Evolutionary conservation across 768 basidiomycete genomes (phyloP).

Genomic region (Russula dissimulans): DNA sequence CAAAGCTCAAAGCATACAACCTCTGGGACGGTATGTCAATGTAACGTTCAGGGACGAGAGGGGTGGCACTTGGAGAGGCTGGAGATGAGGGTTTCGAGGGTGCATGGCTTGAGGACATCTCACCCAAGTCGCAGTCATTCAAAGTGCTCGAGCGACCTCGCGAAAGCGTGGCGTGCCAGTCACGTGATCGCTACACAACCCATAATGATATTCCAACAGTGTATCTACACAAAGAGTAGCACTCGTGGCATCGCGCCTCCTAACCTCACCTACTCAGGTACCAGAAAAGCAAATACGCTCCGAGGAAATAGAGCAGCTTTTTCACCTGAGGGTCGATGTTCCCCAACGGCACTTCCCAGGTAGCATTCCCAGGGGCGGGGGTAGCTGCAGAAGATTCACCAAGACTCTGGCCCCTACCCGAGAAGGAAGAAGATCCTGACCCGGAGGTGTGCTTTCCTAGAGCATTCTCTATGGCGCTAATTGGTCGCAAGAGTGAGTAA

Average conservation of each 20-base stretch:
- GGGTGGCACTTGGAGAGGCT: conserved; percentile 17
- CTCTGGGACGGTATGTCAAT: conserved; percentile 73
- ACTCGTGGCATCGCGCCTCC: background rate
- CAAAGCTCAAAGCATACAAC: conserved; percentile 67
- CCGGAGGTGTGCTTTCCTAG: conserved; percentile 43
- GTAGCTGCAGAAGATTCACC: conserved; percentile 37
- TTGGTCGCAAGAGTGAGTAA: background rate
- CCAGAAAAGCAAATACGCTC: conserved; percentile 53
- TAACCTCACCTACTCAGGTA: conserved; percentile 24
- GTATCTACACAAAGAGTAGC: background rate
- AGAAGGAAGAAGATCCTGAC: conserved; percentile 39
- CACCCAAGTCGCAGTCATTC: background rate
- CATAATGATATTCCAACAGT: too few species aligned
- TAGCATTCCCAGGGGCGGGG: conserved; percentile 28
- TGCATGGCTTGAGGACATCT: conserved; percentile 5
- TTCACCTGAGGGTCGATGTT: conserved; percentile 61
- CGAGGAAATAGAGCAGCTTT: conserved; percentile 51
- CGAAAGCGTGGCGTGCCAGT: background rate
- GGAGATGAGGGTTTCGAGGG: conserved; percentile 1
- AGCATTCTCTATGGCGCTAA: conserved; percentile 52
- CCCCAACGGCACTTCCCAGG: conserved; percentile 30
- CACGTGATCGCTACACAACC: conserved; percentile 1
- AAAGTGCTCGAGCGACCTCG: too few species aligned
- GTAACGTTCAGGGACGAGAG: conserved; percentile 66
- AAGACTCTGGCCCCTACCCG: conserved; percentile 67